Evolutionary conservation across 192 early-diverging fungal species (phyloP), one percentile per base, ranked within the genome.

Genomic region (Powellomyces hirtus): DNA sequence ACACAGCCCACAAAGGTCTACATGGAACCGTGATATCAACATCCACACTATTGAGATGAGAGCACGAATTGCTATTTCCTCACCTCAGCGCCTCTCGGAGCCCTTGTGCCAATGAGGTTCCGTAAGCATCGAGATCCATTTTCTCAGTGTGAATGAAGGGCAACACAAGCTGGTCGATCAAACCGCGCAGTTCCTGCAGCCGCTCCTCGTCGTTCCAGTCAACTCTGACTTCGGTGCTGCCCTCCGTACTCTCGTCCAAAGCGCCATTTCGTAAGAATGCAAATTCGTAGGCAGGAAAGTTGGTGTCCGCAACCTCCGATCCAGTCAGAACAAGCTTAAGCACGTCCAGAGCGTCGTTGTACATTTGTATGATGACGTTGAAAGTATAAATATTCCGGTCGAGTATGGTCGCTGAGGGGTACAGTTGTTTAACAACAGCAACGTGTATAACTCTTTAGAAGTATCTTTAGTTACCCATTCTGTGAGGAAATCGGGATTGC

Each of bases 401-500:
- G 18, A 35, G 40, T n/a, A 11, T 51, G 44, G n/a, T 16, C 20
- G 46, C 62, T 60, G 33, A 24, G 10, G 11, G n/a, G n/a, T n/a
- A n/a, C n/a, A n/a, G n/a, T n/a, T n/a, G n/a, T 10, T 7, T 18
- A 20, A 59, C 29, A 59, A 11, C 11, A 8, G 33, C 26, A 13
- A 35, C 34, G 33, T 33, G 46, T 16, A 49, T 2, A 49, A 49
- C 5, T 49, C 46, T 24, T 49, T 14, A 3, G 5, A 14, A 49
- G 4, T 5, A 3, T 7, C 20, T 11, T 6, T 7, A 51, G 50
- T 37, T 36, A 66, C 64, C 46, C 66, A 68, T 60, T 11, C 42
- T 34, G 33, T 59, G 66, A 8, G 66, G 53, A 45, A 58, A 68
- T 10, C 53, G 66, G 5, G 52, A 37, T 38, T 68, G 52, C 20